A percentile compares a stretch with the other conserved stretches of the same genome.
phyloP scores from a whole-genome alignment of 2,329 filamentous ascomycete species.

The Macrophomina pseudophaseolina region DNA sequence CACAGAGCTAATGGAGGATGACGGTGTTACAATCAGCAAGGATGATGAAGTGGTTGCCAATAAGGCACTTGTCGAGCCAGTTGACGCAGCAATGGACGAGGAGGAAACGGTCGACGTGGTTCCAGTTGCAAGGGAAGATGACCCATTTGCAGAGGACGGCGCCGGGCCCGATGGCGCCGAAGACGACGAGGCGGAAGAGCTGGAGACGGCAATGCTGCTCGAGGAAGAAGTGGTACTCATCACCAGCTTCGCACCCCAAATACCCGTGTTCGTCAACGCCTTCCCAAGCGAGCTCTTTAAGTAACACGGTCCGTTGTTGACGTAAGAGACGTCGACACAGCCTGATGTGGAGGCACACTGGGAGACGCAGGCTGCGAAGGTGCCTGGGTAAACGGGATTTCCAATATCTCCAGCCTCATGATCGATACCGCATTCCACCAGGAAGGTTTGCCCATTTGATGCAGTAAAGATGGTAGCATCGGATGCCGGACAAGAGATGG shows the following conservation, averaged over 20 bases:
- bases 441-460: conserved; percentile 29
- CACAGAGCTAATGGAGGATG: neutral
- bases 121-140: neutral
- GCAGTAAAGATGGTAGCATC: conserved; percentile 28
- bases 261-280: neutral
- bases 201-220: neutral
- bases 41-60: neutral
- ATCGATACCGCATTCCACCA: conserved; percentile 23
- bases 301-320: conserved; percentile 18
- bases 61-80: too few species aligned
- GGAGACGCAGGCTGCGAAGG: conserved; percentile 11
- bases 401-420: conserved; percentile 20
- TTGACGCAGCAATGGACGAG: too few species aligned
- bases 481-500: conserved; percentile 26
- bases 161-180: neutral
- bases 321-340: conserved; percentile 25
- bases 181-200: neutral
- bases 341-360: conserved; percentile 22
- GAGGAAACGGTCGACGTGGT: neutral
- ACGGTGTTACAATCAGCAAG: neutral
- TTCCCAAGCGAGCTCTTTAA: conserved; percentile 21
- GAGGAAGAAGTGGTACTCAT: neutral
- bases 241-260: conserved; percentile 25
- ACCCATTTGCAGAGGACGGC: neutral
- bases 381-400: conserved; percentile 12